Evolutionary conservation across 768 basidiomycete species (phyloP).

Genomic region (Xerocomellus intermedius): DNA sequence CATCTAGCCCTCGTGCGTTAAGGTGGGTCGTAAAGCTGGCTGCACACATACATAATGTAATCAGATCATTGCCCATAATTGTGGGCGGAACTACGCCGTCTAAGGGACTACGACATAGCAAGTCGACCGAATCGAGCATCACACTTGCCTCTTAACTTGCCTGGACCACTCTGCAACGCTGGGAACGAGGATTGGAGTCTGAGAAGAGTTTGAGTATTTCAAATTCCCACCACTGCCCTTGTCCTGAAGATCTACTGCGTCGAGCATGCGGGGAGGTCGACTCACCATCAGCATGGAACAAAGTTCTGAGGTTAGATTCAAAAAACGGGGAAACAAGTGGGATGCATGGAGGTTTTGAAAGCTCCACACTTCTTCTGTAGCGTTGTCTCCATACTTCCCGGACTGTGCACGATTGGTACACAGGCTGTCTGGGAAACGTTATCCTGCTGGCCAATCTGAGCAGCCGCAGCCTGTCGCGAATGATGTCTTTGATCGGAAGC

Average conservation of each 20-base stretch:
- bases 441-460: conserved; percentile 14
- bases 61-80: not conserved
- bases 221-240: conserved; percentile 19
- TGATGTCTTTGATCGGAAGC: conserved; percentile 26
- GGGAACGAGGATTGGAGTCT: not conserved
- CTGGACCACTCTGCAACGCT: not conserved
- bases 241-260: conserved; percentile 18
- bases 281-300: conserved; percentile 6
- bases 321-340: not conserved
- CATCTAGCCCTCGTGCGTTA: conserved; percentile 28
- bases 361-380: conserved; percentile 23
- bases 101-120: not conserved
- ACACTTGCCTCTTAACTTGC: too few species aligned
- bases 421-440: conserved; percentile 20
- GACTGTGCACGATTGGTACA: conserved; percentile 8
- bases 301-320: conserved; percentile 10
- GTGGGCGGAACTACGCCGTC: not conserved
- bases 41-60: conserved; percentile 19
- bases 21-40: conserved; percentile 25
- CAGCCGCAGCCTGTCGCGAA: conserved; percentile 3
- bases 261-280: conserved; percentile 10
- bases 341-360: conserved; percentile 1
- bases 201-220: conserved; percentile 31
- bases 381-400: conserved; percentile 25
- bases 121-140: not conserved